These are phyloP conservation scores for Purpureocillium lavendulum DNA, from an alignment of 2,329 filamentous ascomycete genomes.

Conservation along the genomic window DNA sequence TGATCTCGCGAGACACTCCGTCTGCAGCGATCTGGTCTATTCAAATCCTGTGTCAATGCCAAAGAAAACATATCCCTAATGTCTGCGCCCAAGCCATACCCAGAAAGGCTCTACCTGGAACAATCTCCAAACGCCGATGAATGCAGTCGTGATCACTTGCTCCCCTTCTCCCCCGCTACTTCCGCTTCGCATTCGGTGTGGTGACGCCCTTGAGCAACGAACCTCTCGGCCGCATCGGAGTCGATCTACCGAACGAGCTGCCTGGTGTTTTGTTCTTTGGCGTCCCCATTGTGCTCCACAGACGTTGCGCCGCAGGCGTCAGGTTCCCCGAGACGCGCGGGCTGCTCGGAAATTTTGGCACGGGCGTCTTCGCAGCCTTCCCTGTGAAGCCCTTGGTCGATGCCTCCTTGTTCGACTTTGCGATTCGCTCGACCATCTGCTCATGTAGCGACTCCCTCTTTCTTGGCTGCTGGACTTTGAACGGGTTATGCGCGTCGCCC, in stretches of 20 bases:
- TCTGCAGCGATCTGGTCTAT: no score
- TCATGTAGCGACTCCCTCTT: conserved; percentile 76
- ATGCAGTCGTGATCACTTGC: not conserved
- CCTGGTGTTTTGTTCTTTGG: conserved; percentile 25
- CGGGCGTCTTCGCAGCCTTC: conserved; percentile 35
- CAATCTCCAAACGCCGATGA: not conserved
- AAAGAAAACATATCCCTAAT: no score
- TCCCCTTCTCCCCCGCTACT: conserved; percentile 1
- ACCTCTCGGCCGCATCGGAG: conserved; percentile 27
- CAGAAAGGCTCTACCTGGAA: no score
- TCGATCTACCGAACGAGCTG: conserved; percentile 25
- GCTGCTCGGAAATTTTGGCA: conserved; percentile 57
- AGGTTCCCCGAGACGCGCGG: conserved; percentile 48
- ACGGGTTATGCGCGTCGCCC: conserved; percentile 64
- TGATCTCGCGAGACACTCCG: no score
- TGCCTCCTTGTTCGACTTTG: conserved; percentile 59
- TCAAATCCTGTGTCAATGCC: no score
- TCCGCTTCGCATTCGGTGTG: conserved; percentile 14
- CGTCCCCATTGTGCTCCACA: conserved; percentile 54
- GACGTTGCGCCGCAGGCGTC: conserved; percentile 66
- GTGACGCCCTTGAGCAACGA: conserved; percentile 28
- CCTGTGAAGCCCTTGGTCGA: conserved; percentile 51
- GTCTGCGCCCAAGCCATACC: no score
- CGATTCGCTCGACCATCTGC: conserved; percentile 75
- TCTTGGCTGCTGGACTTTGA: conserved; percentile 67